Evolutionary conservation across 148 eudicot species (phyloP).

Genomic region (Vaccinium darrowii): DNA sequence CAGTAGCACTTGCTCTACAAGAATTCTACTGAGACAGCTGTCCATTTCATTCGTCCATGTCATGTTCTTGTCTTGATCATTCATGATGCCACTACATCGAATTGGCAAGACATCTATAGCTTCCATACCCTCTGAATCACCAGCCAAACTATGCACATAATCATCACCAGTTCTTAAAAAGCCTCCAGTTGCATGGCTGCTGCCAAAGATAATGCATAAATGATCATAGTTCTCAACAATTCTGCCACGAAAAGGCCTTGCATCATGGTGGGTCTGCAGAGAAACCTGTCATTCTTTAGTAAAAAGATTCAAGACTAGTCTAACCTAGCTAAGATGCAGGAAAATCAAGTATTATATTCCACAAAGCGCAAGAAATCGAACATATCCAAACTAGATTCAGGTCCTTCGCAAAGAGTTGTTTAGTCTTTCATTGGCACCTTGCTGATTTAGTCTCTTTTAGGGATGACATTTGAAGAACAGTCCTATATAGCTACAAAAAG

Average conservation of each 20-base stretch:
- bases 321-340: not conserved
- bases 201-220: slow-evolving; percentile 16
- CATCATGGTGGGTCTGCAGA: slow-evolving; percentile 17
- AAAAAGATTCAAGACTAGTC: not conserved
- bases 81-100: slow-evolving; percentile 1
- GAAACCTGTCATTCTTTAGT: not conserved
- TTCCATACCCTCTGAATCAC: slow-evolving; percentile 11
- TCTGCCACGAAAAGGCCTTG: slow-evolving; percentile 10
- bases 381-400: not conserved
- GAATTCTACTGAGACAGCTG: slow-evolving; percentile 14
- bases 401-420: not conserved
- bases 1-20: slow-evolving; percentile 17
- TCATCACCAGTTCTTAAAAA: slow-evolving; percentile 17
- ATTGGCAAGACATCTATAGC: slow-evolving; percentile 12
- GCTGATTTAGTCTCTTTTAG: not conserved
- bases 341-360: not conserved
- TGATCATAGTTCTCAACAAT: slow-evolving; percentile 15
- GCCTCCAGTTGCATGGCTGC: not conserved
- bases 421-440: too few relatives aligned
- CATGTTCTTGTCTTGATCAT: slow-evolving; percentile 9
- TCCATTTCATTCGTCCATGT: slow-evolving; percentile 21
- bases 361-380: not conserved
- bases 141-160: slow-evolving; percentile 11
- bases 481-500: not conserved
- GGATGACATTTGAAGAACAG: not conserved